A percentile compares a stretch with the other conserved stretches of the same genome.
Evolutionary conservation across 331 rosid species (phyloP).

Genomic region (Malus hybrid): DNA sequence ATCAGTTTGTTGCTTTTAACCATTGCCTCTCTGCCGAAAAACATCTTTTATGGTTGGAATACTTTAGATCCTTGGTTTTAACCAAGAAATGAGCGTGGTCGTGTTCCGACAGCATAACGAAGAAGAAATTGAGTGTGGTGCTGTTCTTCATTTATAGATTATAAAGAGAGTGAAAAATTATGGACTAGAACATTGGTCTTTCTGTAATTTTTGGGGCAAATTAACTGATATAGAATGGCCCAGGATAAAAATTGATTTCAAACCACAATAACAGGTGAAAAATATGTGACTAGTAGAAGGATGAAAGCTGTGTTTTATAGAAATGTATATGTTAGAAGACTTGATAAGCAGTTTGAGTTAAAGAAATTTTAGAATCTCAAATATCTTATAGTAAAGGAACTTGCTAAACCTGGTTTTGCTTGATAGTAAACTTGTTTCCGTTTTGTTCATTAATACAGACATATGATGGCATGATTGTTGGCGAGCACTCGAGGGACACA

Average conservation of each 20-base stretch:
- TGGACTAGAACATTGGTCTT: not conserved
- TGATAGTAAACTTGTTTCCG: not conserved
- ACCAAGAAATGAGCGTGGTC: not conserved
- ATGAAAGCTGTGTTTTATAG: not conserved
- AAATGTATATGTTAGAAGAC: not conserved
- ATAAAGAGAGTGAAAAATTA: not conserved
- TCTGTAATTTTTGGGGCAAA: not conserved
- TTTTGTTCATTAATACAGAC: conserved; percentile 44
- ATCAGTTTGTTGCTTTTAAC: not conserved
- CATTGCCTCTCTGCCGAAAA: not conserved
- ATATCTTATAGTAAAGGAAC: not conserved
- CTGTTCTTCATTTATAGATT: not conserved
- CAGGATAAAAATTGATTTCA: not conserved
- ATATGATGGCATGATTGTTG: conserved; percentile 96
- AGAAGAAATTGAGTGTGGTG: not conserved
- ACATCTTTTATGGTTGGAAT: not conserved
- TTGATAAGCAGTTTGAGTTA: not conserved
- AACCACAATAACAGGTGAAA: not conserved
- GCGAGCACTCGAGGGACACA: conserved; percentile 82
- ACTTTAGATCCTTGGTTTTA: not conserved
- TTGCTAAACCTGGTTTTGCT: not conserved
- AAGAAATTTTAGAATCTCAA: not conserved
- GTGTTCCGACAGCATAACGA: not conserved
- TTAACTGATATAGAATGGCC: not conserved
- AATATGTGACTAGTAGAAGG: not conserved